Base-by-base conservation (phyloP, 2,329 filamentous ascomycete species). In the Fusarium setosum region DNA sequence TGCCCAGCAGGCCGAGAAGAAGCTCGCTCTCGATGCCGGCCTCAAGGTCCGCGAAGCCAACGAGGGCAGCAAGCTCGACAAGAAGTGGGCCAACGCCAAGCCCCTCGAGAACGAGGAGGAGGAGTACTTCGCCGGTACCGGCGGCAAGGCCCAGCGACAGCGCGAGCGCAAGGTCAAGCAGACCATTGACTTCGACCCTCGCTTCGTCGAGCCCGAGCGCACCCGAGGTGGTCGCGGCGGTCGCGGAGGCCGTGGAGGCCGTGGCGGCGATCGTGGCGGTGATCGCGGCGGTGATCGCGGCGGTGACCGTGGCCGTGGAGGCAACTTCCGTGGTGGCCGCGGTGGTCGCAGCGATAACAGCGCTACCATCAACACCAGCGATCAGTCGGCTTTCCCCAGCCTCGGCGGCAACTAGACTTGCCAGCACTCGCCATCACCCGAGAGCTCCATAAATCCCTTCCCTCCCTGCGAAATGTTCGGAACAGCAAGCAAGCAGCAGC, bases 111-210 rank as follows among this genome's bases (percentile, higher is more conserved):
- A 91, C 80, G 83, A 88, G 18, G 86, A 93, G 73, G 89, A 93
- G 73, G 89, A 91, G 73, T 97, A 92, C 88, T 91, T 97, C 76
- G 82, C 91, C 74, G 89, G 86, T 72, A 80, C 86, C 70, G 85
- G 84, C 65, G 91, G 90, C 83, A 97, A 97, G 90, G 81, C 88
- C 79, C 86, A 88, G 84, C 92, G 92, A 77, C 89, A 95, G 84
- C 93, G 93, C 77, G 91, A 95, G 85, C 91, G 92, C 84, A 96
- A 96, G 88, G 88, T 92, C 83, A 97, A 97, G 91, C 88, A 92
- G 81, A 81, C 92, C 78, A 79, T 98, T 74, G 93, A 97, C 76
- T 92, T 97, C 70, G 94, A 97, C 81, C 89, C 94, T 83, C 88
- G 92, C 76, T 93, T 87, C 79, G 86, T 92, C 73, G 92, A 95